A percentile compares a stretch with the other conserved stretches of the same genome.
phyloP scores from a whole-genome alignment of 768 basidiomycete genomes.

The Phylloporus sp. region DNA sequence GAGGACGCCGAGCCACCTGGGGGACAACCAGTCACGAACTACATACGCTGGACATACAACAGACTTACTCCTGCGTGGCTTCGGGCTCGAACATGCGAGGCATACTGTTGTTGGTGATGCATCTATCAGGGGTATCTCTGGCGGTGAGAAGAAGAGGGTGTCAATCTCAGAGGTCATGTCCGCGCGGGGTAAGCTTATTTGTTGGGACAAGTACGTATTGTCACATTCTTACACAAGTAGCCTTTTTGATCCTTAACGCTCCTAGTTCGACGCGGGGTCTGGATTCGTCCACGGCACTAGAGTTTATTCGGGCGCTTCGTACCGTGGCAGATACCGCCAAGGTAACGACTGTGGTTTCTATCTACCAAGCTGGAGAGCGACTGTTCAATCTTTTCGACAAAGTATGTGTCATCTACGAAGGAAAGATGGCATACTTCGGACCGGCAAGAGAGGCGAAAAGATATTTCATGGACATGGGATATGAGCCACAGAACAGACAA shows the following conservation, averaged over 20 bases:
- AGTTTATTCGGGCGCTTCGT: conserved; percentile 66
- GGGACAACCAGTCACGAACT: conserved; percentile 17
- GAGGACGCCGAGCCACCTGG: conserved; percentile 38
- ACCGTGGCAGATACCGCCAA: conserved; percentile 54
- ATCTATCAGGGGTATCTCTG: conserved; percentile 67
- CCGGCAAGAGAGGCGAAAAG: conserved; percentile 45
- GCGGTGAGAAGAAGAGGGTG: conserved; percentile 79
- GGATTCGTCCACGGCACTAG: conserved; percentile 67
- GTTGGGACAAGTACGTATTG: conserved; percentile 70
- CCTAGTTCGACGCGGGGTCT: conserved; percentile 62
- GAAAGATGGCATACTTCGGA: conserved; percentile 56
- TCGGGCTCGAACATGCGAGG: conserved; percentile 70
- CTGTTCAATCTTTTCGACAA: conserved; percentile 67
- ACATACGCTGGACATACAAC: conserved; percentile 26
- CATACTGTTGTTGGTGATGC: conserved; percentile 78
- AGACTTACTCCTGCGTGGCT: conserved; percentile 60
- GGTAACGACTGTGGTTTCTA: conserved; percentile 68
- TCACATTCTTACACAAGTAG: not conserved
- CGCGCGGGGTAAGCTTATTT: conserved; percentile 55
- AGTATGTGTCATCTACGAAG: conserved; percentile 56
- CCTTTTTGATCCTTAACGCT: not conserved
- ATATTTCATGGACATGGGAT: conserved; percentile 58
- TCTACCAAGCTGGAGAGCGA: conserved; percentile 80
- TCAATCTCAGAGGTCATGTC: conserved; percentile 73
- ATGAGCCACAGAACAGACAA: conserved; percentile 50